phyloP scores from a whole-genome alignment of 2,329 filamentous ascomycete genomes.

The Stagonosporopsis tanaceti region DNA sequence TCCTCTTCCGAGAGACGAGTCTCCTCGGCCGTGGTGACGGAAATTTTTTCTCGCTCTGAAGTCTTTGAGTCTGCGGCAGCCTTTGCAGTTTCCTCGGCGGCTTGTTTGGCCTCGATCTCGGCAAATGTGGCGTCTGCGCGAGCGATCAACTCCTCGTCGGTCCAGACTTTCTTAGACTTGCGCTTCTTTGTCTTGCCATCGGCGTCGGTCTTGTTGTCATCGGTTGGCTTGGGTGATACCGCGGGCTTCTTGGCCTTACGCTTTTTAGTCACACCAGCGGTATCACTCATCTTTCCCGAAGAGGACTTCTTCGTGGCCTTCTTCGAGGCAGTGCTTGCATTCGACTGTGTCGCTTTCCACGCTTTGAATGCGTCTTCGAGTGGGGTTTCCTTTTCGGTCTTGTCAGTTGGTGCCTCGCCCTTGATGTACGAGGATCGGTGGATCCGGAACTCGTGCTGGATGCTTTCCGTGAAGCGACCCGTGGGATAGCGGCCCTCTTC shows the following conservation, averaged over 20 bases:
- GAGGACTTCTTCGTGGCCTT: background rate
- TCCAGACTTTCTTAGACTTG: background rate
- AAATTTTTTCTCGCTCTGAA: background rate
- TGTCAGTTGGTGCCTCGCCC: constrained; percentile 20
- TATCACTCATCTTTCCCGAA: background rate
- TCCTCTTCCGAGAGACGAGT: background rate
- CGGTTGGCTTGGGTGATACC: no score
- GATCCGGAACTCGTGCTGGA: constrained; percentile 34
- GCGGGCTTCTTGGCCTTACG: background rate
- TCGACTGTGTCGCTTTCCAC: background rate
- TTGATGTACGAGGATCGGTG: constrained; percentile 34
- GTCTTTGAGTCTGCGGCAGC: background rate
- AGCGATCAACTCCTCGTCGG: background rate
- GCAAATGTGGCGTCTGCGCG: background rate
- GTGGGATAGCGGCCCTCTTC: constrained; percentile 5
- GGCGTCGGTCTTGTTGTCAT: background rate
- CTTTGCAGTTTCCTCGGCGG: background rate
- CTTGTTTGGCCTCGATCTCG: background rate
- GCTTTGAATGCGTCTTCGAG: background rate
- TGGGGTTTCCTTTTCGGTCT: background rate
- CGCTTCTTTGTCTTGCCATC: background rate
- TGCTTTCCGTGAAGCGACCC: constrained; percentile 40
- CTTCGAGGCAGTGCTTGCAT: background rate
- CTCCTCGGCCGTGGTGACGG: background rate
- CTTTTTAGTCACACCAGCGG: background rate